Conservation (phyloP, 208 protist genomes). For the Crithidia mellificae region DNA sequence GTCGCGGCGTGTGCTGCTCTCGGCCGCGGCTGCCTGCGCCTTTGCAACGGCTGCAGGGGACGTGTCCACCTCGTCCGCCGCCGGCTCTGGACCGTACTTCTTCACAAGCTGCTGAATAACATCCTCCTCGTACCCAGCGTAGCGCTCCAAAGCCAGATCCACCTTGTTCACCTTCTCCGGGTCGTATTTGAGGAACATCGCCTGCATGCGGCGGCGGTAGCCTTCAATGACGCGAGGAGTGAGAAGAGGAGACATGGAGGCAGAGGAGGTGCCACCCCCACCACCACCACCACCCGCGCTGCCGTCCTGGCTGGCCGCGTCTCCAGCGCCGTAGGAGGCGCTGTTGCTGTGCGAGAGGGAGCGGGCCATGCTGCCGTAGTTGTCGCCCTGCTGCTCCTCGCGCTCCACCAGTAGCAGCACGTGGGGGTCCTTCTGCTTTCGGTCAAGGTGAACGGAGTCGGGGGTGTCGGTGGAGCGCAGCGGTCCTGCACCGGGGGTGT, state of each 20-base stretch:
- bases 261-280: not conserved
- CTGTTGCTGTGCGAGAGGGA: slow-evolving; percentile 16
- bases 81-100: slow-evolving; percentile 41
- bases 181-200: slow-evolving; percentile 46
- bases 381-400: not conserved
- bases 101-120: slow-evolving; percentile 41
- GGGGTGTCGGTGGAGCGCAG: slow-evolving; percentile 29
- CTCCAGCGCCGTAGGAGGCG: not conserved
- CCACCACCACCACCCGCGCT: not conserved
- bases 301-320: not conserved
- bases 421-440: slow-evolving; percentile 20
- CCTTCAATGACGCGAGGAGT: slow-evolving; percentile 7
- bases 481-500: slow-evolving; percentile 4
- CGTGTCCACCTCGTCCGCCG: slow-evolving; percentile 10
- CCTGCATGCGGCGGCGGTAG: slow-evolving; percentile 39
- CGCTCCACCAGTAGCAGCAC: slow-evolving; percentile 16
- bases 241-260: slow-evolving; percentile 2
- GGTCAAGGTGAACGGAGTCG: slow-evolving; percentile 8
- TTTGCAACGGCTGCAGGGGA: not conserved
- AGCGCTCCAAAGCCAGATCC: slow-evolving; percentile 36
- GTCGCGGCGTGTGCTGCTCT: not conserved
- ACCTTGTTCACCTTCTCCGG: slow-evolving; percentile 33
- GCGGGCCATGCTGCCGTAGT: not conserved
- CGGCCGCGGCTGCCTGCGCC: not conserved
- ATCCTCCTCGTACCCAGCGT: slow-evolving; percentile 40